phyloP scores from a whole-genome alignment of 805 yeast genomes.

The Ogataea glucozyma region DNA sequence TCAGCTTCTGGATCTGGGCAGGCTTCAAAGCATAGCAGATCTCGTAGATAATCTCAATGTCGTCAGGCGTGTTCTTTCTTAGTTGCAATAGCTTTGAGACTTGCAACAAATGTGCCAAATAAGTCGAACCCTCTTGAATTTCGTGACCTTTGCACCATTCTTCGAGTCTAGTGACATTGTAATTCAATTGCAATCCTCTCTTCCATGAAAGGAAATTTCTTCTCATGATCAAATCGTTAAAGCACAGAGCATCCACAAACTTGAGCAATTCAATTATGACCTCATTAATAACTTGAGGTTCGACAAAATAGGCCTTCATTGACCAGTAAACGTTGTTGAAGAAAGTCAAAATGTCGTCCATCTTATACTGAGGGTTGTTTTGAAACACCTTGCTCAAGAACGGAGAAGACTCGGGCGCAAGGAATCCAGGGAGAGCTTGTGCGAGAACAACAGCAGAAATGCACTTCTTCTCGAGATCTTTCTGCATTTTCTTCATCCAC shows the following conservation, averaged over 20 bases:
- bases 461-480: slow-evolving; percentile 85
- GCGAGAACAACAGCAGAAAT: slow-evolving; percentile 94
- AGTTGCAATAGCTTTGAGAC: slow-evolving; percentile 91
- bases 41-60: slow-evolving; percentile 88
- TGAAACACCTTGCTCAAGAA: slow-evolving; percentile 82
- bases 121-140: slow-evolving; percentile 80
- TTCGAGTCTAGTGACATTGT: slow-evolving; percentile 92
- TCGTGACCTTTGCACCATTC: slow-evolving; percentile 98
- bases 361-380: slow-evolving; percentile 70
- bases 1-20: slow-evolving; percentile 90
- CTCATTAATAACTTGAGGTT: slow-evolving; percentile 77
- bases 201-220: slow-evolving; percentile 95
- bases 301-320: slow-evolving; percentile 87
- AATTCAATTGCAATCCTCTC: slow-evolving; percentile 94
- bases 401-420: slow-evolving; percentile 79
- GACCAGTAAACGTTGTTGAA: slow-evolving; percentile 92
- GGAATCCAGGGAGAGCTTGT: slow-evolving; percentile 94
- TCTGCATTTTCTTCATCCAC: slow-evolving; percentile 96
- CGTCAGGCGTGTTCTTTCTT: slow-evolving; percentile 84
- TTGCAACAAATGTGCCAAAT: slow-evolving; percentile 84
- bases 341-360: slow-evolving; percentile 91
- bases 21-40: slow-evolving; percentile 94
- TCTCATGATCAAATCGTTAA: slow-evolving; percentile 94
- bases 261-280: slow-evolving; percentile 81
- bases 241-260: slow-evolving; percentile 89